These are phyloP conservation scores for Globisporangium acanthophoron DNA, from an alignment of 352 stramenopile genomes.

Conservation along the genomic window DNA sequence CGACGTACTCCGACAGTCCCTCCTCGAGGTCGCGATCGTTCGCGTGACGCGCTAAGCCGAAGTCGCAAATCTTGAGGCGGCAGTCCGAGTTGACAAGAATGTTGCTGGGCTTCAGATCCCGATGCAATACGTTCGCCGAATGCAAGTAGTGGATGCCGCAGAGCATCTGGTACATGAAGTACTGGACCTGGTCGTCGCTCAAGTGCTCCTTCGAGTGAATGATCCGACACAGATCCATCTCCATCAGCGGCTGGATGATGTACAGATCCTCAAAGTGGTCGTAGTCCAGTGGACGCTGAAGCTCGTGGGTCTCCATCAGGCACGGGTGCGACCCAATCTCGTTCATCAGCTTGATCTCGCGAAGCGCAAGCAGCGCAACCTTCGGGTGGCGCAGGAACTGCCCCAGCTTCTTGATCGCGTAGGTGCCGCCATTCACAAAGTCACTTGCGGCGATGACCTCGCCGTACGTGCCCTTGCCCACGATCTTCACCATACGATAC, in stretches of 20 bases:
- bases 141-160: slow-evolving; percentile 95
- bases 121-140: slow-evolving; percentile 92
- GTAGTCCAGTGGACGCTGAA: slow-evolving; percentile 78
- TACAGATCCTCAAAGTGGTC: slow-evolving; percentile 96
- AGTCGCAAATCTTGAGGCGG: slow-evolving; percentile 84
- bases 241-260: slow-evolving; percentile 97
- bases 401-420: slow-evolving; percentile 87
- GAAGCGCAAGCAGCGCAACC: slow-evolving; percentile 73
- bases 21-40: slow-evolving; percentile 77
- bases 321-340: slow-evolving; percentile 68
- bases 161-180: slow-evolving; percentile 96
- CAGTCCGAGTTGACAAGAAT: slow-evolving; percentile 94
- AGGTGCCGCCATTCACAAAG: slow-evolving; percentile 79
- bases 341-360: slow-evolving; percentile 89
- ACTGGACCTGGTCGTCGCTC: slow-evolving; percentile 94
- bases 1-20: slow-evolving; percentile 91
- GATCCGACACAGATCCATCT: slow-evolving; percentile 92
- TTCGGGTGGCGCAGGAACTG: slow-evolving; percentile 84
- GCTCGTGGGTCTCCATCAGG: slow-evolving; percentile 79
- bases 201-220: slow-evolving; percentile 88
- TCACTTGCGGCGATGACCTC: slow-evolving; percentile 88
- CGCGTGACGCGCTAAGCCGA: slow-evolving; percentile 78
- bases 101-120: slow-evolving; percentile 97
- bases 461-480: slow-evolving; percentile 86
- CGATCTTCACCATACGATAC: slow-evolving; percentile 88